phyloP scores from a whole-genome alignment of 129 eudicot genomes.

The Sambucus nigra region DNA sequence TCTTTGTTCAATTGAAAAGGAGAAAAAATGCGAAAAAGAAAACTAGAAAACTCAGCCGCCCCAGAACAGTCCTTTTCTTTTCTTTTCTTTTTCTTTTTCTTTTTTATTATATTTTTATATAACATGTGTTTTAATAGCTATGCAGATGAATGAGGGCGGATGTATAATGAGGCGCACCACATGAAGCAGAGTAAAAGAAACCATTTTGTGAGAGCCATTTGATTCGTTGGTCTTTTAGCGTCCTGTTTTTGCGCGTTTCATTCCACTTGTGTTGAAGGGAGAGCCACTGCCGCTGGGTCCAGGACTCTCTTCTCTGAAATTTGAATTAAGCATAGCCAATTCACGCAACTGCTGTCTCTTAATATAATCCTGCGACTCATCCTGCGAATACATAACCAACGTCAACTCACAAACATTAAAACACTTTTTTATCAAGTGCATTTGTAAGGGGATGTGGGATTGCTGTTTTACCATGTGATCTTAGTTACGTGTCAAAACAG shows the following conservation, averaged over 20 bases:
- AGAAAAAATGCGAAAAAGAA: not conserved
- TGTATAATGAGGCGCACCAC: not conserved
- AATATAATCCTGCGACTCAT: slow-evolving; percentile 76
- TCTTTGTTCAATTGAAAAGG: not conserved
- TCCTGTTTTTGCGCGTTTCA: slow-evolving; percentile 93
- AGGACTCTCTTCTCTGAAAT: slow-evolving; percentile 83
- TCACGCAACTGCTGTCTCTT: slow-evolving; percentile 80
- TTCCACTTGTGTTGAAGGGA: slow-evolving; percentile 77
- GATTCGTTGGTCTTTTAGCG: slow-evolving; percentile 18
- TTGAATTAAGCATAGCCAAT: slow-evolving; percentile 81
- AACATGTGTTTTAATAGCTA: not conserved
- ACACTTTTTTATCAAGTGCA: too few relatives aligned
- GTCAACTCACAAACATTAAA: not conserved
- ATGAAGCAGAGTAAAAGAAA: not conserved
- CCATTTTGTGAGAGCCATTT: not conserved
- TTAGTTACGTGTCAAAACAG: too few relatives aligned
- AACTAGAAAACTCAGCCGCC: not conserved
- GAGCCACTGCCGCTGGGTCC: slow-evolving; percentile 97
- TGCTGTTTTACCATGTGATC: too few relatives aligned
- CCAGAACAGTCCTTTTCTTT: not conserved
- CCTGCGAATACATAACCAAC: too few relatives aligned
- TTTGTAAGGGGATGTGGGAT: too few relatives aligned
- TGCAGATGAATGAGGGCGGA: not conserved
- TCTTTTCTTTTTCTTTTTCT: too few relatives aligned
- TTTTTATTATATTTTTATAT: too few relatives aligned